Evolutionary conservation across 164 flowering plant genomes (phyloP).

Genomic region (Aristolochia fimbriata): DNA sequence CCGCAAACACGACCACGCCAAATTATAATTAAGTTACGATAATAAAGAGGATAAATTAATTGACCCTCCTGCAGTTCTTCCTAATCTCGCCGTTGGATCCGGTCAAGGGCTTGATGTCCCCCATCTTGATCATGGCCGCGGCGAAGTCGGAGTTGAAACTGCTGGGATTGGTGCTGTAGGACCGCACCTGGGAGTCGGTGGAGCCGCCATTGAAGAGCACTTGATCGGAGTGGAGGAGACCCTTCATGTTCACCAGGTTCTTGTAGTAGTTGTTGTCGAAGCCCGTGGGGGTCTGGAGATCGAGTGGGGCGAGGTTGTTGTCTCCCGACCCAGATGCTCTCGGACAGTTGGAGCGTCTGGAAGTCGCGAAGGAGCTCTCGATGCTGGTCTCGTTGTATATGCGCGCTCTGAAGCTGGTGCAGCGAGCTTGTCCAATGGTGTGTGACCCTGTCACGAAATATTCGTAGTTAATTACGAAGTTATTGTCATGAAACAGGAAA

Average conservation of each 20-base stretch:
- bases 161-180: constrained; percentile 8
- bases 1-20: no score
- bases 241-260: constrained; percentile 17
- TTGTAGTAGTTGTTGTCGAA: constrained; percentile 19
- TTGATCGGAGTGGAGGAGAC: constrained; percentile 25
- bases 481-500: no score
- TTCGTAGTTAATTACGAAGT: no score
- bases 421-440: constrained; percentile 22
- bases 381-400: constrained; percentile 22
- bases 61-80: constrained; percentile 19
- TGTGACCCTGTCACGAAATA: constrained; percentile 17
- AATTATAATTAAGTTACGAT: no score
- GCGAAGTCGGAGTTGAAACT: constrained; percentile 15
- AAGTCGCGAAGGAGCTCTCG: constrained; percentile 9
- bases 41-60: not conserved
- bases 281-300: constrained; percentile 5
- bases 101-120: constrained; percentile 20
- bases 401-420: constrained; percentile 14
- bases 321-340: constrained; percentile 11
- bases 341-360: constrained; percentile 14
- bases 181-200: constrained; percentile 17
- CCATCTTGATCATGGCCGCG: constrained; percentile 25
- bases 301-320: constrained; percentile 18
- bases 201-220: constrained; percentile 19
- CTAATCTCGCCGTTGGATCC: constrained; percentile 21